A percentile compares a stretch with the other conserved stretches of the same genome.
phyloP scores from a whole-genome alignment of 2,329 filamentous ascomycete genomes.

The Trichoderma guizhouense region DNA sequence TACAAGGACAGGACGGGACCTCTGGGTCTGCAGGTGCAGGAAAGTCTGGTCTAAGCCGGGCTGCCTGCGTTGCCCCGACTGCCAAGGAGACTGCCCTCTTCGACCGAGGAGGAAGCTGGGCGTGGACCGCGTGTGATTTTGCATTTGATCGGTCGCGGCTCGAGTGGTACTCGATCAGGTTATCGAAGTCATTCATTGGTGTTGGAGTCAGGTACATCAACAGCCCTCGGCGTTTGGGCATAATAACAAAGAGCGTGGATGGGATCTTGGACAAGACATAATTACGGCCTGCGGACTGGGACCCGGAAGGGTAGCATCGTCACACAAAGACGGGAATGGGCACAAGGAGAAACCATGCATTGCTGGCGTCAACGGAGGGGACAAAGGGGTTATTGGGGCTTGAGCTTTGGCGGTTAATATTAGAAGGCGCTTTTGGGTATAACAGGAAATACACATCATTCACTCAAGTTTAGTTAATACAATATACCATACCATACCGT shows the following conservation, averaged over 20 bases:
- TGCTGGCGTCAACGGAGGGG: neutral
- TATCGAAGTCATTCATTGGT: no score
- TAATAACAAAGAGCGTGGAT: neutral
- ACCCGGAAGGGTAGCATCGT: neutral
- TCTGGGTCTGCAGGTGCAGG: constrained; percentile 41
- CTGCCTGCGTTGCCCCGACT: constrained; percentile 35
- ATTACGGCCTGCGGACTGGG: constrained; percentile 3
- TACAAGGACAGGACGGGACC: constrained; percentile 36
- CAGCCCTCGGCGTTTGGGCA: neutral
- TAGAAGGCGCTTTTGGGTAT: neutral
- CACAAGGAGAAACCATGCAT: constrained; percentile 2
- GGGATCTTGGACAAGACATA: neutral
- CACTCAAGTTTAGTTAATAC: neutral
- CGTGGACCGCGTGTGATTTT: constrained; percentile 16
- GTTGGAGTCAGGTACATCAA: neutral
- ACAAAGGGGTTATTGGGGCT: neutral
- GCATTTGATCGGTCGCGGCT: neutral
- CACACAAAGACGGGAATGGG: constrained; percentile 3
- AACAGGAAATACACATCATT: neutral
- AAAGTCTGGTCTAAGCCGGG: constrained; percentile 36
- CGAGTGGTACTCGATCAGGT: neutral
- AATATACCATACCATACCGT: neutral
- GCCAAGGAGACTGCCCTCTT: constrained; percentile 35
- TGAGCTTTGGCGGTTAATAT: neutral
- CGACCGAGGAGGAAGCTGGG: constrained; percentile 32